A percentile compares a stretch with the other conserved stretches of the same genome.
These are phyloP conservation scores for Scedosporium minutisporum DNA, from an alignment of 2,329 filamentous ascomycete species.

Conservation along the genomic window DNA sequence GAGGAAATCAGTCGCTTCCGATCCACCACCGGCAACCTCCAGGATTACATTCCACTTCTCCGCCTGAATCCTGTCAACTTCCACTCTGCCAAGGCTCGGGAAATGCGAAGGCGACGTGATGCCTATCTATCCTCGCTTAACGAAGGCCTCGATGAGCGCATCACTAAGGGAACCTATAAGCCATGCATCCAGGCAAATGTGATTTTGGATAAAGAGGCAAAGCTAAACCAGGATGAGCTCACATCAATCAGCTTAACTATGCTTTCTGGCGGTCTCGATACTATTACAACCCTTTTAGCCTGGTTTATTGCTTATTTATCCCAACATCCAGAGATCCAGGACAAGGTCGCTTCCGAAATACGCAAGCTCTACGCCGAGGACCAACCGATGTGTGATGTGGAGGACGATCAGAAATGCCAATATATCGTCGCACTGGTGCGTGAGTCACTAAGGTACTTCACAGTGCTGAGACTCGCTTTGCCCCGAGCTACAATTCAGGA, in stretches of 20 bases:
- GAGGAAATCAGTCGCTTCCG: conserved; percentile 50
- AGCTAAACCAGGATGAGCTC: conserved; percentile 51
- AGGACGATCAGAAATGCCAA: conserved; percentile 53
- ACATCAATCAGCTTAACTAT: conserved; percentile 59
- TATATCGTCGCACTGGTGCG: conserved; percentile 55
- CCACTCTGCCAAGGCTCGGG: conserved; percentile 47
- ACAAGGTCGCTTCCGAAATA: conserved; percentile 43
- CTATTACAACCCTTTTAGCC: conserved; percentile 54
- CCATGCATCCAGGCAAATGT: conserved; percentile 61
- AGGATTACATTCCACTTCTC: conserved; percentile 51
- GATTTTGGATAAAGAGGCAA: conserved; percentile 53
- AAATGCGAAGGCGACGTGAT: conserved; percentile 51
- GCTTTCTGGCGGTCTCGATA: conserved; percentile 58
- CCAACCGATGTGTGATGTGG: conserved; percentile 47
- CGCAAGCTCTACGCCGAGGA: conserved; percentile 38
- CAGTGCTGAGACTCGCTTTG: conserved; percentile 33
- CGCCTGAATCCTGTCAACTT: conserved; percentile 50
- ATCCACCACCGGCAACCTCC: conserved; percentile 50
- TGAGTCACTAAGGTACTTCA: conserved; percentile 53
- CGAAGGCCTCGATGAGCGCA: conserved; percentile 47
- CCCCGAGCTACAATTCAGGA: too few relatives aligned
- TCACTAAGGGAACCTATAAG: conserved; percentile 49
- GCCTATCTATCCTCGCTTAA: conserved; percentile 50
- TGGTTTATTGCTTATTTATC: conserved; percentile 55
- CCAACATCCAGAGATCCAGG: conserved; percentile 50